A percentile compares a stretch with the other conserved stretches of the same genome.
phyloP scores from a whole-genome alignment of 2,329 filamentous ascomycete genomes.

The Colletotrichum sp. region DNA sequence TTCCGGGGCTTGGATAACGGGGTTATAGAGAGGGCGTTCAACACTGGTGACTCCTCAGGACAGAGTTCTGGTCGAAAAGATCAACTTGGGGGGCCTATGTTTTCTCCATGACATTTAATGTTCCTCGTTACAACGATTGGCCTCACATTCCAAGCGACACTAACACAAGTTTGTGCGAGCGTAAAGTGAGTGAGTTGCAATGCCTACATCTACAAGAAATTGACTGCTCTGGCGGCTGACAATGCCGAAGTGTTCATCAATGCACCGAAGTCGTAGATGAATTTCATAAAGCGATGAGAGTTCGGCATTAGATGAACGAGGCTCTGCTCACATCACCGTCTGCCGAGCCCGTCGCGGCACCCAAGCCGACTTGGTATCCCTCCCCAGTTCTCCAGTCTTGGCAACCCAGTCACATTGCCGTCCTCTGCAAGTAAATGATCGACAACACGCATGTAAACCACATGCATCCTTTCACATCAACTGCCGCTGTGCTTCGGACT shows the following conservation, averaged over 20 bases:
- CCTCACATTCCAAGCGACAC: rapidly evolving
- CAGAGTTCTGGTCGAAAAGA: not conserved
- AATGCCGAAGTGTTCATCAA: too few species aligned
- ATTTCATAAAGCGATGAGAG: rapidly evolving
- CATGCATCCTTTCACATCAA: not conserved
- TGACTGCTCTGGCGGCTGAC: too few species aligned
- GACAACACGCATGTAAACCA: not conserved
- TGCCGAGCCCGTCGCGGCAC: not conserved
- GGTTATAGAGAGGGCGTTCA: not conserved
- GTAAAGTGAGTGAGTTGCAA: rapidly evolving
- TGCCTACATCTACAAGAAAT: not conserved
- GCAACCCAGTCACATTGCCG: not conserved
- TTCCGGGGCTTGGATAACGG: not conserved
- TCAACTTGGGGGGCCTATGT: not conserved
- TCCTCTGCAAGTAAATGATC: not conserved
- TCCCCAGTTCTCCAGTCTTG: not conserved
- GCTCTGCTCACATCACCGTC: not conserved
- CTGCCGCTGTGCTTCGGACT: not conserved
- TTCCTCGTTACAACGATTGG: not conserved
- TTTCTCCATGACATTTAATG: not conserved
- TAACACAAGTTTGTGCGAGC: rapidly evolving
- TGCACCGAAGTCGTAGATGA: not conserved
- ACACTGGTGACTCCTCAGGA: rapidly evolving
- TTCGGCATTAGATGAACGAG: not conserved
- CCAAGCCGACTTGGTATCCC: not conserved